phyloP scores from a whole-genome alignment of 2,329 filamentous ascomycete genomes.

The Cytospora leucostoma region DNA sequence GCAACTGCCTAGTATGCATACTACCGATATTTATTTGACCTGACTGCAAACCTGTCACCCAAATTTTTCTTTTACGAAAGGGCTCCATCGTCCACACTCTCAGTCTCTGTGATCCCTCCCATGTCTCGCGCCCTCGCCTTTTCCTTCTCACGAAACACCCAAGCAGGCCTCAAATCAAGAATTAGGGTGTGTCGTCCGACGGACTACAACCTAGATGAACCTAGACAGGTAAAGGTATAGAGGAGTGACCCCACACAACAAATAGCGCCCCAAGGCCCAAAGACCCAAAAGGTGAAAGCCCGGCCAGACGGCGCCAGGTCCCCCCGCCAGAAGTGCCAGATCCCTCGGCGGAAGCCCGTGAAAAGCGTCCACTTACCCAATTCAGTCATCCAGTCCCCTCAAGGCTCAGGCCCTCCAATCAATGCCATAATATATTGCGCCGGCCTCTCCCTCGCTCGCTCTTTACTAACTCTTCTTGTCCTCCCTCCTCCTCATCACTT shows the following conservation, averaged over 20 bases:
- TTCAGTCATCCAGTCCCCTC: neutral
- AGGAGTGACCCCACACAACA: neutral
- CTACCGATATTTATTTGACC: too few relatives aligned
- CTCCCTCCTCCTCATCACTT: neutral
- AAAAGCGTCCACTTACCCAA: conserved; percentile 2
- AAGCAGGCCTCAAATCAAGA: neutral
- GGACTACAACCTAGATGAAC: neutral
- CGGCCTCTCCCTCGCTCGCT: neutral
- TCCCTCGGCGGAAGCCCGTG: conserved; percentile 15
- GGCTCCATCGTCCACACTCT: neutral
- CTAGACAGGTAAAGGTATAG: neutral
- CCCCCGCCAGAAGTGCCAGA: neutral
- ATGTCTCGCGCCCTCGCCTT: conserved; percentile 15
- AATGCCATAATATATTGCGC: neutral
- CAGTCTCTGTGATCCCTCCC: neutral
- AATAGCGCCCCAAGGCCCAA: too few relatives aligned
- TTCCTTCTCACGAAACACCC: neutral
- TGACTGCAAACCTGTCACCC: too few relatives aligned
- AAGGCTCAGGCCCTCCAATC: too few relatives aligned
- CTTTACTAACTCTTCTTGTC: conserved; percentile 6
- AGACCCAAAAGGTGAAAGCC: too few relatives aligned
- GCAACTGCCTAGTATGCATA: too few relatives aligned
- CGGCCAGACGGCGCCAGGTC: too few relatives aligned
- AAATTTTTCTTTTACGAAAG: too few relatives aligned
- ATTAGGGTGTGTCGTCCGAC: neutral